A percentile compares a stretch with the other conserved stretches of the same genome.
Conservation (phyloP, 2,329 filamentous ascomycete species). For the Coniochaeta hoffmannii region DNA sequence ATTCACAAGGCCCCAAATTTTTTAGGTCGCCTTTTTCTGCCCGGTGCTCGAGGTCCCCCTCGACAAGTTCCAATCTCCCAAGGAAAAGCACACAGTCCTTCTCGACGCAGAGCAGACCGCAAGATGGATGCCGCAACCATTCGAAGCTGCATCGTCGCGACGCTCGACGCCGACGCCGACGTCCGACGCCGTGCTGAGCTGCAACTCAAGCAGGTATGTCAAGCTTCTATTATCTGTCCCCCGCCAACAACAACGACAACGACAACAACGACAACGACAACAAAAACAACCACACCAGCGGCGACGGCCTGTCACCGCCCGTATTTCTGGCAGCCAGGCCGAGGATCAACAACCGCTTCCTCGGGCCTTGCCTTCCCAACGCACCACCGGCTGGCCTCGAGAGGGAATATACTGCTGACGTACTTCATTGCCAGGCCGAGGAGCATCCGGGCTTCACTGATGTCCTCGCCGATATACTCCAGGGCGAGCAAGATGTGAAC, state of each 20-base stretch:
- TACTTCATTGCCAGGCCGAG: slow-evolving; percentile 61
- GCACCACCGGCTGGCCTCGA: not conserved
- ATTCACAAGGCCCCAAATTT: slow-evolving; percentile 1
- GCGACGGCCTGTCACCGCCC: not conserved
- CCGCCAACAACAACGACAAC: not conserved
- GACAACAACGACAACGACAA: too few relatives aligned
- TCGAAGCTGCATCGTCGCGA: slow-evolving; percentile 69
- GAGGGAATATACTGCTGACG: slow-evolving; percentile 6
- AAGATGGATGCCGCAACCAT: slow-evolving; percentile 69
- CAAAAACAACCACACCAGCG: too few relatives aligned
- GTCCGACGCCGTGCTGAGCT: slow-evolving; percentile 69
- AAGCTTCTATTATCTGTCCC: not conserved
- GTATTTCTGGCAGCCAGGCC: not conserved
- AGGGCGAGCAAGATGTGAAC: slow-evolving; percentile 76
- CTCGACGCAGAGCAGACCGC: slow-evolving; percentile 4
- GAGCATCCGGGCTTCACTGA: slow-evolving; percentile 84
- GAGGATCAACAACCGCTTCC: not conserved
- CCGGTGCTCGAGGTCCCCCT: slow-evolving; percentile 3
- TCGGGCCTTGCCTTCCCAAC: not conserved
- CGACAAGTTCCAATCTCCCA: not conserved
- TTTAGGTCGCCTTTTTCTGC: slow-evolving; percentile 2
- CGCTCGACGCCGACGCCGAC: slow-evolving; percentile 67
- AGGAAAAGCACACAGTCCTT: not conserved
- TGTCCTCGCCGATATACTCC: slow-evolving; percentile 82
- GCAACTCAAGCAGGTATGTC: slow-evolving; percentile 70